These are phyloP conservation scores for Penicillium salamii DNA, from an alignment of 495 filamentous ascomycete genomes.

Conservation along the genomic window DNA sequence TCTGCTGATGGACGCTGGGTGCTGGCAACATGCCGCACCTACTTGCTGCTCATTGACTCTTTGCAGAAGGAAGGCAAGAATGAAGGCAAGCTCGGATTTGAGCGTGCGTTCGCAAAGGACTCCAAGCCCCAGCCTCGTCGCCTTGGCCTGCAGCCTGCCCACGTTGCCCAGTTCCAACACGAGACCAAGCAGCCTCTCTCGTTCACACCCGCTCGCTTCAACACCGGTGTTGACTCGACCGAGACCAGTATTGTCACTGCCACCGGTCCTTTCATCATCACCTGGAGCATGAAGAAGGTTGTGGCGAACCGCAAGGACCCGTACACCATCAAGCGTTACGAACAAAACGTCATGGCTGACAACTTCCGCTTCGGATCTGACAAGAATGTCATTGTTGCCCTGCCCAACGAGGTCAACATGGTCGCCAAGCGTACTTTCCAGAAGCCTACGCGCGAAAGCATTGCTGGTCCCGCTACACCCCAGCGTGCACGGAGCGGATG, in stretches of 20 bases:
- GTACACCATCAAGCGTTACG: constrained; percentile 94
- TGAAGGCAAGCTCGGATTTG: constrained; percentile 95
- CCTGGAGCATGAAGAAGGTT: constrained; percentile 92
- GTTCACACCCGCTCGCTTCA: constrained; percentile 92
- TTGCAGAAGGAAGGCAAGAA: constrained; percentile 93
- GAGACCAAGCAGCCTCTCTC: constrained; percentile 82
- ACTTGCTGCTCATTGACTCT: constrained; percentile 88
- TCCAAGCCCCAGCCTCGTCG: constrained; percentile 90
- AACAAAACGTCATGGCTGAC: constrained; percentile 94
- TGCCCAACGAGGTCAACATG: constrained; percentile 98
- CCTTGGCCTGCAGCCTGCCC: constrained; percentile 78
- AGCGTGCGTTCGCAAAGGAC: constrained; percentile 89
- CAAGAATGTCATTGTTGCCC: constrained; percentile 94
- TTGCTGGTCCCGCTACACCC: constrained; percentile 63
- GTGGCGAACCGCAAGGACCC: constrained; percentile 74
- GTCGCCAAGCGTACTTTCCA: constrained; percentile 79
- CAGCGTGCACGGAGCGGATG: constrained; percentile 42
- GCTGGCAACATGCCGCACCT: constrained; percentile 90
- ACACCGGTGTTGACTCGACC: constrained; percentile 73
- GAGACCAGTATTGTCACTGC: constrained; percentile 95
- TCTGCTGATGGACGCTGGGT: constrained; percentile 95
- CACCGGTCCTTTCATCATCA: constrained; percentile 96
- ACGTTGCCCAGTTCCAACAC: constrained; percentile 95
- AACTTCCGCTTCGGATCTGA: constrained; percentile 97
- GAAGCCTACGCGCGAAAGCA: constrained; percentile 89